phyloP scores from a whole-genome alignment of 2,329 filamentous ascomycete genomes.

The Diplodia corticola region DNA sequence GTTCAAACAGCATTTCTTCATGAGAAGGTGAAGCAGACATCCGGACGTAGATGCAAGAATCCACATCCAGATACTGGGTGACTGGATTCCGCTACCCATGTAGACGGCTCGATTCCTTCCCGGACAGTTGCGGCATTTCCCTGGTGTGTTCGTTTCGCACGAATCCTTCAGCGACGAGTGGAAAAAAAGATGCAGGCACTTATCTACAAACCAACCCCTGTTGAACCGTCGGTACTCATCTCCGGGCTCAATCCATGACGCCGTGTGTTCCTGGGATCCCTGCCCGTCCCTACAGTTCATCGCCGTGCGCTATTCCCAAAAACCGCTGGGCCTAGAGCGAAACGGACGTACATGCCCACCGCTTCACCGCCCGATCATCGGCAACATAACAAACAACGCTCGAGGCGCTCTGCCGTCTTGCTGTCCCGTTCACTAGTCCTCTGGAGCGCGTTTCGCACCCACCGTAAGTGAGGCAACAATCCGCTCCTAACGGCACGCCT shows the following conservation, averaged over 20 bases:
- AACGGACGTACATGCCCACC: neutral
- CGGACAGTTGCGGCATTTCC: neutral
- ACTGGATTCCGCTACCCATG: too few relatives aligned
- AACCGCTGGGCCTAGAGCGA: neutral
- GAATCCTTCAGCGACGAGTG: neutral
- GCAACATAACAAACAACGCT: neutral
- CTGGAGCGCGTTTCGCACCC: neutral
- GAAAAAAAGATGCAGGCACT: too few relatives aligned
- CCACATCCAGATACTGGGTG: too few relatives aligned
- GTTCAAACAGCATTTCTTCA: too few relatives aligned
- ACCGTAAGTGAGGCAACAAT: neutral
- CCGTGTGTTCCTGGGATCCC: neutral
- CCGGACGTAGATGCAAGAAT: too few relatives aligned
- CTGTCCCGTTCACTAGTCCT: neutral
- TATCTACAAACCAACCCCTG: too few relatives aligned
- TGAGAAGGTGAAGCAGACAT: too few relatives aligned
- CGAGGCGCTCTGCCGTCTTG: neutral
- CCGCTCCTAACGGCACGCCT: neutral
- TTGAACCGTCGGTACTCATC: neutral
- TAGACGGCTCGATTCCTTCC: too few relatives aligned
- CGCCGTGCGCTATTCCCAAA: neutral
- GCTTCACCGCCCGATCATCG: neutral
- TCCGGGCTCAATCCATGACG: neutral
- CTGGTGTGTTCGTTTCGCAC: neutral
- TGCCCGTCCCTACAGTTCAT: neutral